A percentile compares a stretch with the other conserved stretches of the same genome.
Evolutionary conservation across 441 rosid species (phyloP).

Genomic region (Macaranga tanarius): DNA sequence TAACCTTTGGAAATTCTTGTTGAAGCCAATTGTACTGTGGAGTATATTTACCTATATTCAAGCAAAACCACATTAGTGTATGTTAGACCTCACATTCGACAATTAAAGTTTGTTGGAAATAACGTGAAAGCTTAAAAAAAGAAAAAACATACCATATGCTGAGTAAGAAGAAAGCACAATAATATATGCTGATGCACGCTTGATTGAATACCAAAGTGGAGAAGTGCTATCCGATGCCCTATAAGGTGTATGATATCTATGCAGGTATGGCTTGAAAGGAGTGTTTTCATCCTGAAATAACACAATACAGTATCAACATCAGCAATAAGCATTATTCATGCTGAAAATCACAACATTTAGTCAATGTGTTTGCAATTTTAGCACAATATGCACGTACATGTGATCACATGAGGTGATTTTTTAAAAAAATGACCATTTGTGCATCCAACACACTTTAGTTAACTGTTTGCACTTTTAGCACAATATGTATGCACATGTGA

Average conservation of each 20-base stretch:
- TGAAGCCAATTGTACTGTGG: conserved; percentile 63
- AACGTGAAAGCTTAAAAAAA: neutral
- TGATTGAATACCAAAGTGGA: conserved; percentile 67
- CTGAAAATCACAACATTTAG: no score
- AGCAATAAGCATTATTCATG: neutral
- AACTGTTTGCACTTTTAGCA: no score
- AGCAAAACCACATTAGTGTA: no score
- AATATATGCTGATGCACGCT: conserved; percentile 57
- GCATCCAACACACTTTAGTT: no score
- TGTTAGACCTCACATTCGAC: neutral
- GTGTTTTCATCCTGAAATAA: conserved; percentile 44
- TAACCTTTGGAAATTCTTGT: conserved; percentile 55
- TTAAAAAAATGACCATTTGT: no score
- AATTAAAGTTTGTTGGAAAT: no score
- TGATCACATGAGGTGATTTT: no score
- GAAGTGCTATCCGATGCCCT: conserved; percentile 49
- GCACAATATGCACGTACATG: no score
- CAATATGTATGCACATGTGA: no score
- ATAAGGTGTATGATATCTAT: conserved; percentile 48
- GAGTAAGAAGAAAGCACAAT: conserved; percentile 73
- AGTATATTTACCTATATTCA: conserved; percentile 49
- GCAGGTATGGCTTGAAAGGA: conserved; percentile 51
- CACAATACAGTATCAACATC: neutral
- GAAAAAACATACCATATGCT: conserved; percentile 42
- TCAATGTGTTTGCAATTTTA: no score